Base-by-base conservation (phyloP, 768 basidiomycete genomes). In the Russula sp. region DNA sequence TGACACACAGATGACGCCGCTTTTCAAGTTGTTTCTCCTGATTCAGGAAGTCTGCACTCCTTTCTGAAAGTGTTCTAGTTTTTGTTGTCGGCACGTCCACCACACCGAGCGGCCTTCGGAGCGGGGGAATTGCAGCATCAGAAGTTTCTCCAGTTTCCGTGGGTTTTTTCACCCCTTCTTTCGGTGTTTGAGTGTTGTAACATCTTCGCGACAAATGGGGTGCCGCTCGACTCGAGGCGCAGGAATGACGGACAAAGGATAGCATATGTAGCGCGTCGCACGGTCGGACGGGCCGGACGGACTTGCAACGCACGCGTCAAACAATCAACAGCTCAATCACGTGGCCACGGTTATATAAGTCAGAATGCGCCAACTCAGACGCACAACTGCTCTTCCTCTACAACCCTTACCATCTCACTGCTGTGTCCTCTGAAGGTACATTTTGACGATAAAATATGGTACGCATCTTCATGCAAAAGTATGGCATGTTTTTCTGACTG, bases 91-190 rank as follows among this genome's bases (percentile, higher is more conserved):
- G 94, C 26, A 80, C 78, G 61, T 88, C 83, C 48, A 77, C 75
- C 40, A 94, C 81, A n/a, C 94, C 94, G 11, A 95, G 77, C 10
- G 94, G 92, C 24, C 89, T 76, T 61, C 77, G 79, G 32, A 91
- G 75, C n/a, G 79, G 72, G 26, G 72, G 69, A 52, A 63, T 57
- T 26, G 42, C 5, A 24, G 65, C 42, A 54, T 57, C 48, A 13
- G 56, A 53, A 6, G 57, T 40, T 22, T 56, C 46, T 38, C 28
- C 48, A 13, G 51, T 30, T 55, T 62, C 54, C 9, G 51, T 18
- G 22, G n/a, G 5, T 40, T 50, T 50, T 18, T 32, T 34, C 24
- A 16, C 44, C 24, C 24, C 51, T 46, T 16, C 51, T 20, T 61
- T 61, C 36, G 64, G 20, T 18, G 38, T 51, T 30, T 44, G 59